phyloP scores from a whole-genome alignment of 2,329 filamentous ascomycete genomes.

The Calonectria leucothoes region DNA sequence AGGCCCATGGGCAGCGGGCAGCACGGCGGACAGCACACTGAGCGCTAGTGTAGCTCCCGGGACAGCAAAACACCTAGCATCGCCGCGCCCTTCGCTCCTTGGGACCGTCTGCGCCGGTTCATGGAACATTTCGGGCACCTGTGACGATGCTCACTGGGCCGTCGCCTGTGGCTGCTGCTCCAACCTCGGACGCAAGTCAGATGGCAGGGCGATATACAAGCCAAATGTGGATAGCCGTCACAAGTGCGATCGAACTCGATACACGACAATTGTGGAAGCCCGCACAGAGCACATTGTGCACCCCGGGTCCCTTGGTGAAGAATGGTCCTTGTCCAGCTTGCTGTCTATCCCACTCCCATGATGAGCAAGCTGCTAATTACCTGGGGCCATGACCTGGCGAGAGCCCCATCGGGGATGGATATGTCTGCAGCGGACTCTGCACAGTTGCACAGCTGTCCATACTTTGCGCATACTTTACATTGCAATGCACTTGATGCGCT shows the following conservation, averaged over 20 bases:
- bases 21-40: constrained; percentile 16
- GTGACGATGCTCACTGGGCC: constrained; percentile 35
- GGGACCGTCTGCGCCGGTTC: constrained; percentile 11
- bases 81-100: constrained; percentile 2
- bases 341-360: constrained; percentile 12
- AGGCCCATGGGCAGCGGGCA: background rate
- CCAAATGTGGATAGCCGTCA: constrained; percentile 10
- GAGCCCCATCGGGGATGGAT: constrained; percentile 7
- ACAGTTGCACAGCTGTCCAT: background rate
- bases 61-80: constrained; percentile 1
- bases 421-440: background rate
- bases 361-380: constrained; percentile 1
- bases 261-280: constrained; percentile 14
- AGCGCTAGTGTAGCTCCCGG: constrained; percentile 14
- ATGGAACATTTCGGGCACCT: constrained; percentile 38
- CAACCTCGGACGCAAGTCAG: constrained; percentile 24
- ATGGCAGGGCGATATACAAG: constrained; percentile 12
- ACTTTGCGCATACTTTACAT: background rate
- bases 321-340: constrained; percentile 13
- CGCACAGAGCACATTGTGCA: constrained; percentile 18
- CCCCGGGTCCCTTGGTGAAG: constrained; percentile 13
- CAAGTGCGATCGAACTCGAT: constrained; percentile 20
- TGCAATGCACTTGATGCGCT: constrained; percentile 1
- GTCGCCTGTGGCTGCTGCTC: background rate
- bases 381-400: constrained; percentile 1